A percentile compares a stretch with the other conserved stretches of the same genome.
Evolutionary conservation across 371 early-diverging fungal genomes (phyloP).

Genomic region (Mucor velutinosus): DNA sequence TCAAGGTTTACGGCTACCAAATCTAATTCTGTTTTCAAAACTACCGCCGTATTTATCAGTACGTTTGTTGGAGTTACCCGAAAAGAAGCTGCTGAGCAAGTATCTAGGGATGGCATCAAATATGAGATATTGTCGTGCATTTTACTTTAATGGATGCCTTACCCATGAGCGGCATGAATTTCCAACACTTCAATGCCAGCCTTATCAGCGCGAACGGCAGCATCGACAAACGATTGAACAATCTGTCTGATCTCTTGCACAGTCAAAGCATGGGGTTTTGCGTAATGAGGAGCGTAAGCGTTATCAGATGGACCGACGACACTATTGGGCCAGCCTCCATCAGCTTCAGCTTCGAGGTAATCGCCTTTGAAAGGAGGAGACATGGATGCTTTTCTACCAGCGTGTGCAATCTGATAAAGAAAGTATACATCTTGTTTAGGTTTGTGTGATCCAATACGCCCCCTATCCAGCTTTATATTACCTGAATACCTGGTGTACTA

Average conservation of each 20-base stretch:
- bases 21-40: conserved; percentile 58
- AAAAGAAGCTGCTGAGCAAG: conserved; percentile 77
- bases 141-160: no score
- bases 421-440: no score
- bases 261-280: conserved; percentile 64
- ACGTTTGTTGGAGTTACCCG: conserved; percentile 79
- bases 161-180: conserved; percentile 76
- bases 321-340: conserved; percentile 84
- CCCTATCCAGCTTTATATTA: no score
- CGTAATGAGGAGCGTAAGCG: conserved; percentile 47
- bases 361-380: conserved; percentile 59
- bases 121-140: conserved; percentile 51
- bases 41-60: conserved; percentile 85
- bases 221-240: conserved; percentile 67
- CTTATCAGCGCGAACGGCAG: conserved; percentile 72
- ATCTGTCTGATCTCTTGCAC: conserved; percentile 63
- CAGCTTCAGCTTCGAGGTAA: conserved; percentile 57
- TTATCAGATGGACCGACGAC: conserved; percentile 73
- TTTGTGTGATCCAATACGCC: no score
- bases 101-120: conserved; percentile 68
- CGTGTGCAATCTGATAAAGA: conserved; percentile 68
- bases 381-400: conserved; percentile 80
- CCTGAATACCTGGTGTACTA: conserved; percentile 61
- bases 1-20: conserved; percentile 24
- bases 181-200: conserved; percentile 89